Evolutionary conservation across 352 stramenopile genomes (phyloP), one percentile per base, ranked within the genome.

Genomic region (Peronospora belbahrii): DNA sequence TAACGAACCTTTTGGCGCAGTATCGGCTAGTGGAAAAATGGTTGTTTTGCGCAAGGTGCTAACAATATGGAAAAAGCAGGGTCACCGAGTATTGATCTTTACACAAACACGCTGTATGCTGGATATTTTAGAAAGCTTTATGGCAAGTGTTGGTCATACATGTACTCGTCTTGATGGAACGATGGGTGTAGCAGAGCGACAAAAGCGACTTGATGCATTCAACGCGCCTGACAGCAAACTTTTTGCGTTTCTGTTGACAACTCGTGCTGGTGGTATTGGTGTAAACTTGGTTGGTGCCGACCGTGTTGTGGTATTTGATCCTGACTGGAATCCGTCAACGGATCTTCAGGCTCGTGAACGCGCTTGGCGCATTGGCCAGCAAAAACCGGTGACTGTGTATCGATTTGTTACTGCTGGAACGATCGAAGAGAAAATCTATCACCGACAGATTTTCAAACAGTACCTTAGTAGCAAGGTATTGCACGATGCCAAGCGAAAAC

Each of bases 341-440:
- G 95, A 98, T 50, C 62, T 95, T 10, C 92, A 98, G 71, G 95
- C 96, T n/a, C 70, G 94, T 13, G 97, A 99, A 55, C 84, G 97
- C n/a, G 90, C 94, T 24, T 99, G 93, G 91, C 73, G 97, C 8
- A 91, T 99, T 30, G 83, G 83, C 0, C 83, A 94, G 51, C 83
- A 71, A 13, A 90, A 89, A 51, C 72, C 70, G 24, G 83, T 94
- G n/a, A 93, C 81, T 5, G 84, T 94, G 13, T 94, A 92, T 37
- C 57, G 83, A 1, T 63, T 99, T 0, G 97, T 99, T 44, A 97
- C 88, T 27, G 89, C 83, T 25, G 96, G 96, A 3, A 99, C 97
- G 17, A 98, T 99, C 47, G 97, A 99, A 70, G 97, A 99, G 59
- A 99, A 99, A 54, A 99, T 99, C 36, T 99, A 99, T 68, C 96